Percentiles rank a stretch among this genome's conserved stretches.
Conservation (phyloP, 169 alveolate species). For the Plasmodium coatneyi region DNA sequence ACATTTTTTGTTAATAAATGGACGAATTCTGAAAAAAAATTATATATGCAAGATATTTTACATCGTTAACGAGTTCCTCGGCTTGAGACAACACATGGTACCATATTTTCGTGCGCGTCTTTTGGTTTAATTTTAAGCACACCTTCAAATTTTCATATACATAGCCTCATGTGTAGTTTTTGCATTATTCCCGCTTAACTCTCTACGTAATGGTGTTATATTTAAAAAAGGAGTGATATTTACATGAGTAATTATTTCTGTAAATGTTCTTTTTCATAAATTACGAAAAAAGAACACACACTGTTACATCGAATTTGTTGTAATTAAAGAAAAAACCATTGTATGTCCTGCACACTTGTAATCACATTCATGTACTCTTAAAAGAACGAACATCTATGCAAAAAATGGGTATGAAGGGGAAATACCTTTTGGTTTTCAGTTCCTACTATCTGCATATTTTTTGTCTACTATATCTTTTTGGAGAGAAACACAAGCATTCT, state of each 20-base stretch:
- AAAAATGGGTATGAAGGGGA: background rate
- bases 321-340: background rate
- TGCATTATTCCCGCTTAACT: background rate
- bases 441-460: background rate
- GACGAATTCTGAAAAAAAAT: background rate
- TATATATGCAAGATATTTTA: background rate
- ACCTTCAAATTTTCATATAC: background rate
- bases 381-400: background rate
- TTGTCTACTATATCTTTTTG: background rate
- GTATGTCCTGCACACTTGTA: background rate
- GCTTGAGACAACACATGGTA: background rate
- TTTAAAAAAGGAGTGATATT: background rate
- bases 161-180: background rate
- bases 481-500: background rate
- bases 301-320: background rate
- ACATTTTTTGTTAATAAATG: background rate
- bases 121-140: background rate
- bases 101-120: background rate
- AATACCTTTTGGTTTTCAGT: constrained; percentile 13
- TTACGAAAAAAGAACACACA: background rate
- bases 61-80: background rate
- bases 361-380: background rate
- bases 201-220: background rate
- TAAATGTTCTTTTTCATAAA: background rate
- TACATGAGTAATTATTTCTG: background rate